Base-by-base conservation (phyloP, 2,329 filamentous ascomycete species). In the Neopestalotiopsis rosae region DNA sequence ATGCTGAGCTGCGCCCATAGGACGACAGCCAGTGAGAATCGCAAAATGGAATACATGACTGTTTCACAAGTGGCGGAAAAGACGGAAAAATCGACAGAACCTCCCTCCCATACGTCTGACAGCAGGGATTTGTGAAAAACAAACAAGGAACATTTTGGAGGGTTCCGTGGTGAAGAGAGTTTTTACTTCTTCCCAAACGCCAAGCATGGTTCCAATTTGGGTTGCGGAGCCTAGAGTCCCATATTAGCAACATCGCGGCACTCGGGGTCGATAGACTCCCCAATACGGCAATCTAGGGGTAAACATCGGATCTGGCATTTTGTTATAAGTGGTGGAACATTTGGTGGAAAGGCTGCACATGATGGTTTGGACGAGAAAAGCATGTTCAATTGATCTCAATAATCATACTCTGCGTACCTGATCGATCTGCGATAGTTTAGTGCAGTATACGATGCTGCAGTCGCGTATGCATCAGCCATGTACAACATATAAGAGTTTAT, bases 241-340 rank as follows among this genome's bases (percentile, higher is more conserved):
- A 62, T 34, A 34, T 34, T 59, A 30, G 32, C 34, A 34, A 30
- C 32, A 62, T 62, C 12, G n/a, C 59, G 30, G 59, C 32, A 38
- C 10, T 62, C 40, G 59, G 14, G 24, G 20, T 40, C 34, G 20
- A 40, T 12, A 24, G 59, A 17, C 14, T 10, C 34, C n/a, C 32
- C n/a, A 34, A 62, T 7, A 14, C 40, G 59, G 34, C 40, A 30
- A 34, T n/a, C n/a, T 5, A n/a, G 59, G 59, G 59, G 32, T 62
- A 62, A 40, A 34, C 57, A 24, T 59, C 24, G 24, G 57, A 1
- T 10, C 2, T 59, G 24, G 5, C 13, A 34, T 13, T 9, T 20
- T 12, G 12, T 20, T 40, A 38, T 62, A 13, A 62, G 59, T 62
- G 59, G 59, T 62, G 59, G 59, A 62, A 62, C 17, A 34, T 62